Evolutionary conservation across 1,284 basidiomycete species (phyloP).

Genomic region (Termitomyces sp.): DNA sequence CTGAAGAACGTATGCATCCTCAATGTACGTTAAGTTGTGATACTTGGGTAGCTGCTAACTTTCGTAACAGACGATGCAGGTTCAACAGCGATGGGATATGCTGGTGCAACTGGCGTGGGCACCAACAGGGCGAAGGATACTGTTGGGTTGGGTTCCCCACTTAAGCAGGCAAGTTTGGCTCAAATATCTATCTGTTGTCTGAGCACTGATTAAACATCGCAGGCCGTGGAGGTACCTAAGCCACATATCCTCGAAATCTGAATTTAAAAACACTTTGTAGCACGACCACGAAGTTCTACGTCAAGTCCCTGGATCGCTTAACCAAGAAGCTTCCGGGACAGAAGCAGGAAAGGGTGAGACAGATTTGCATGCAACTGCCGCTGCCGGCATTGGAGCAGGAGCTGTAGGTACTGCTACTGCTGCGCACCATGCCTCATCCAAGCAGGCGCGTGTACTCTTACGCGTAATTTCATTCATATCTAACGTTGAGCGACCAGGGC

Average conservation of each 20-base stretch:
- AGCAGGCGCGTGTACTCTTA: not conserved
- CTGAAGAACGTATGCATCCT: conserved; percentile 16
- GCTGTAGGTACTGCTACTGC: not conserved
- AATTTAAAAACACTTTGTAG: not conserved
- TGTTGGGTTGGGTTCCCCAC: not conserved
- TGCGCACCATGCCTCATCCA: not conserved
- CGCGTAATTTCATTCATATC: not conserved
- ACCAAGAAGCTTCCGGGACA: not conserved
- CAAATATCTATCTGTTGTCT: no score
- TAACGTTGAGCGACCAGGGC: not conserved
- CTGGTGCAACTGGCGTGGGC: not conserved
- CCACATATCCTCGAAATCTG: not conserved
- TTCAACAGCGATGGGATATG: not conserved
- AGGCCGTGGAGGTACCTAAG: not conserved
- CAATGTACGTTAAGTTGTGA: conserved; percentile 6
- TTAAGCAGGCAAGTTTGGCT: not conserved
- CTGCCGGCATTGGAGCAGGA: conserved; percentile 1
- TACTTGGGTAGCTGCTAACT: no score
- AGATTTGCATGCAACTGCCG: not conserved
- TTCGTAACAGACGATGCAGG: not conserved
- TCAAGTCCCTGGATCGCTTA: no score
- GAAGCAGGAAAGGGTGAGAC: not conserved
- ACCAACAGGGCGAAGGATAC: not conserved
- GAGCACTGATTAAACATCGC: not conserved
- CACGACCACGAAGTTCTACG: not conserved